Conservation (phyloP, 2,329 filamentous ascomycete species). For the Bipolaris cookei region DNA sequence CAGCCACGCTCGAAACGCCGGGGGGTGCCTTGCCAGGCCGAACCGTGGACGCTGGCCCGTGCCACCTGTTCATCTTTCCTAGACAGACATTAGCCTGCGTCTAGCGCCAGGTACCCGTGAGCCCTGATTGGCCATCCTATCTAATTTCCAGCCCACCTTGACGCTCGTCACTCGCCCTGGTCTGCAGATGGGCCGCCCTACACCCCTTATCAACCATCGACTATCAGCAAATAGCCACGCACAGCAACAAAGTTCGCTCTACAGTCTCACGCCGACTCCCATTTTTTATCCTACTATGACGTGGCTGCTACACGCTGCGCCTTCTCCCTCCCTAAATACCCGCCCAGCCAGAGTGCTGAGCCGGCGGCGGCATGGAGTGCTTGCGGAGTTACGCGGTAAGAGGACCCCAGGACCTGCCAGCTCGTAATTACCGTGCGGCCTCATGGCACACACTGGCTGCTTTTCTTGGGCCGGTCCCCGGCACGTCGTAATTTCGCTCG, state of each 20-base stretch:
- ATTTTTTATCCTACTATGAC: not conserved
- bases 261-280: too few species aligned
- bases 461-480: slow-evolving; percentile 19
- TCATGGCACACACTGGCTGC: slow-evolving; percentile 23
- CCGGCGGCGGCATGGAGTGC: not conserved
- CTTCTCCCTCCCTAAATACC: too few species aligned
- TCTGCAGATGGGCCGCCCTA: slow-evolving; percentile 18
- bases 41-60: slow-evolving; percentile 19
- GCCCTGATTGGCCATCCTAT: slow-evolving; percentile 37
- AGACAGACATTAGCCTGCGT: slow-evolving; percentile 24
- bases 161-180: slow-evolving; percentile 25
- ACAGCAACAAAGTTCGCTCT: too few species aligned
- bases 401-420: slow-evolving; percentile 4
- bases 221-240: slow-evolving; percentile 9
- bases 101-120: slow-evolving; percentile 35
- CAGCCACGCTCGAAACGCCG: slow-evolving; percentile 29
- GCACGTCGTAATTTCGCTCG: slow-evolving; percentile 38
- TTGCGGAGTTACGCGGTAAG: not conserved
- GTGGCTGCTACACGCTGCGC: not conserved
- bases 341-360: not conserved
- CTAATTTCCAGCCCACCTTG: slow-evolving; percentile 33
- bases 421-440: slow-evolving; percentile 30
- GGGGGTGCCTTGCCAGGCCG: slow-evolving; percentile 28
- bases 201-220: slow-evolving; percentile 27
- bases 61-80: slow-evolving; percentile 32